Evolutionary conservation across 2,329 filamentous ascomycete genomes (phyloP), one percentile per base, ranked within the genome.

Genomic region (Monosporascus sp.): DNA sequence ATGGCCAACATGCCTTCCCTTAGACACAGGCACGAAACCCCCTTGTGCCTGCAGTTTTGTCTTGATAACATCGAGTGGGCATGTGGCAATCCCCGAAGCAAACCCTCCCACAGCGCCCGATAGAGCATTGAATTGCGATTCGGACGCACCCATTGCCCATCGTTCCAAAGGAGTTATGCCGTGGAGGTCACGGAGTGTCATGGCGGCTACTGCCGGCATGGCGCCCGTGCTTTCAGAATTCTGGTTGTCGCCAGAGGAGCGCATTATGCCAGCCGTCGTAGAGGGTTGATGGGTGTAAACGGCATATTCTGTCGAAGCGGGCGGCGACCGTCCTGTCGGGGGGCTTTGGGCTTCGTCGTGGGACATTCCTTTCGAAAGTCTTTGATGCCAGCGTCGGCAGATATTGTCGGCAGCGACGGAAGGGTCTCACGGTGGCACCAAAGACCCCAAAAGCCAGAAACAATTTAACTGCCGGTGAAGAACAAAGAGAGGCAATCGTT

Each of bases 41-140:
- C 93, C 93, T 70, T 97, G 94, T 17, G 92, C 93, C 71, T 99
- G 94, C 56, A 99, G 75, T 72, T 97, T 97, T 45, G 94, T 99
- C 77, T 99, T 99, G 73, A 99, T 97, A 57, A 99, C 94, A 77
- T 99, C 94, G 62, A 99, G 85, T 43, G 94, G 94, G 70, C 94
- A 99, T 50, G 93, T 97, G 60, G 97, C 89, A 52, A 99, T 83
- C 49, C 94, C 94, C 7, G 92, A 96, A 22, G 90, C 91, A 65
- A 97, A 90, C 49, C 94, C 94, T 49, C 92, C 93, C 54, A 90
- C 79, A 48, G 92, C 93, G 52, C 94, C 94, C 44, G 90, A 87
- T 53, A 97, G 78, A 57, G 90, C 90, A 70, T 95, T 90, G 70
- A 97, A 85, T 58, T 83, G 80, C 20, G 81, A 77, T 57, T 85